These are phyloP conservation scores for Fraxinus pennsylvanica DNA, from an alignment of 257 asterid genomes.

Conservation along the genomic window DNA sequence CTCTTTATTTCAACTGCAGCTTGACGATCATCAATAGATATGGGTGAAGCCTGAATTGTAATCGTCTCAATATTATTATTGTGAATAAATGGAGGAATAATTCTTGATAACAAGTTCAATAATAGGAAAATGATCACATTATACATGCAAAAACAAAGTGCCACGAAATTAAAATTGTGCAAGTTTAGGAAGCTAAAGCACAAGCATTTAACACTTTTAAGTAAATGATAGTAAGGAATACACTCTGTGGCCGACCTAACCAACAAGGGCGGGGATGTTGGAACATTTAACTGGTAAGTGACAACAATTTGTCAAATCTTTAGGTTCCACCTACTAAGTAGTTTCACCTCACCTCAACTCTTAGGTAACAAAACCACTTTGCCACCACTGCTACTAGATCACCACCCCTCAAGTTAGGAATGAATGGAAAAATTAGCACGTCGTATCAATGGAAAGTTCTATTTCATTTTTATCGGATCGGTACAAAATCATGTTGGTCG, in stretches of 20 bases:
- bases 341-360: background rate
- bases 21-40: conserved; percentile 56
- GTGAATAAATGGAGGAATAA: background rate
- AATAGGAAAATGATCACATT: conserved; percentile 7
- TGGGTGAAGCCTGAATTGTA: conserved; percentile 64
- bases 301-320: background rate
- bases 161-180: background rate
- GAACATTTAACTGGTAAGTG: conserved; percentile 2
- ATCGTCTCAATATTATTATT: background rate
- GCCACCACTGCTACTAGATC: too few species aligned
- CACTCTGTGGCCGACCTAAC: background rate
- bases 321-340: background rate
- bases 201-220: background rate
- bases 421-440: too few species aligned
- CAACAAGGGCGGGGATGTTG: background rate
- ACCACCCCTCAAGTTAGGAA: too few species aligned
- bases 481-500: too few species aligned
- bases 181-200: background rate
- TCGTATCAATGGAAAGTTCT: too few species aligned
- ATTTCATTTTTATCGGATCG: too few species aligned
- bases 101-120: background rate
- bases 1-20: conserved; percentile 78
- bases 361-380: background rate
- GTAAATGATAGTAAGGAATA: background rate
- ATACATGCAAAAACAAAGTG: background rate